Conservation (phyloP, 768 basidiomycete species). For the Rhodotorula diobovata region DNA sequence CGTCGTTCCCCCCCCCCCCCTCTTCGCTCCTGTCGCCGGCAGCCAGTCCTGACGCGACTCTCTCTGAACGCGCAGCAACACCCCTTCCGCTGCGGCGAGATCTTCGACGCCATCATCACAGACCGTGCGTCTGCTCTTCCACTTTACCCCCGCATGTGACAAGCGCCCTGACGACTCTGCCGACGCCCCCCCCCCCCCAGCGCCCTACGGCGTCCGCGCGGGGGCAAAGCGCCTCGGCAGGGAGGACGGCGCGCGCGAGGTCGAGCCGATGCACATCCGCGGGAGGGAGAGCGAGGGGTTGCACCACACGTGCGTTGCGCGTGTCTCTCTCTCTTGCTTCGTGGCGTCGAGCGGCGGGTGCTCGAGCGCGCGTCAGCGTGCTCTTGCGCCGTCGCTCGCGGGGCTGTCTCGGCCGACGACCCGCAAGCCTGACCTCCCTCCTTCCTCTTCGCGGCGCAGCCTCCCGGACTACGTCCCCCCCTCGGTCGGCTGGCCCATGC, state of each 20-base stretch:
- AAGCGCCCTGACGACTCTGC: no score
- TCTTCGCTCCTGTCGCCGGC: no score
- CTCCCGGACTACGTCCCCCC: conserved; percentile 69
- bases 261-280: conserved; percentile 63
- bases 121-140: conserved; percentile 44
- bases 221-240: conserved; percentile 51
- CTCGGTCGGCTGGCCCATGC: conserved; percentile 85
- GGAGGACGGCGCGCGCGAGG: conserved; percentile 52
- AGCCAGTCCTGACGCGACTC: no score
- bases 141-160: not conserved
- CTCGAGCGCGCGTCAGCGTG: no score
- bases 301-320: conserved; percentile 46
- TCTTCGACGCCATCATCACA: conserved; percentile 91
- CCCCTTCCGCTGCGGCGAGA: conserved; percentile 79
- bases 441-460: conserved; percentile 16
- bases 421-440: not conserved
- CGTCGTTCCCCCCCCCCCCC: conserved; percentile 30
- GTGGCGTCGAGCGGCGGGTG: not conserved
- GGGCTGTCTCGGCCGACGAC: no score
- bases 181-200: not conserved
- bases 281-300: conserved; percentile 30
- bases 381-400: not conserved
- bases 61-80: conserved; percentile 44
- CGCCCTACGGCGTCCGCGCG: conserved; percentile 74
- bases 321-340: not conserved